phyloP scores from a whole-genome alignment of 768 basidiomycete genomes.

The Kwoniella heveanensis region DNA sequence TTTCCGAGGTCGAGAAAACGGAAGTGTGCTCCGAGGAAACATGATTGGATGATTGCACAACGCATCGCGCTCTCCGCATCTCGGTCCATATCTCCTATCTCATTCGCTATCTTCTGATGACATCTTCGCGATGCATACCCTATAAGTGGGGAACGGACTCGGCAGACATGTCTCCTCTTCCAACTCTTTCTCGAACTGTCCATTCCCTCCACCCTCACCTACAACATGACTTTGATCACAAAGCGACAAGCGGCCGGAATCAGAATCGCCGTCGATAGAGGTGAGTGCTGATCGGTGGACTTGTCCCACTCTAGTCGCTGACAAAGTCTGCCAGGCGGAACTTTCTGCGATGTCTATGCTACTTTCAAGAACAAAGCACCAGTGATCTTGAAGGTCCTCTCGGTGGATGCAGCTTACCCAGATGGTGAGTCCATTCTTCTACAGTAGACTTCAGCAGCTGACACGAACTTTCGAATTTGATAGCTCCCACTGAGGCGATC shows the following conservation, averaged over 20 bases:
- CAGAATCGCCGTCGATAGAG: conserved; percentile 19
- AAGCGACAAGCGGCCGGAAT: conserved; percentile 15
- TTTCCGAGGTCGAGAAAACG: not conserved
- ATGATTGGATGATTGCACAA: not conserved
- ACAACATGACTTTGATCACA: conserved; percentile 6
- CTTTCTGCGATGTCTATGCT: conserved; percentile 89
- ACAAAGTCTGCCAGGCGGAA: too few relatives aligned
- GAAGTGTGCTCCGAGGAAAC: not conserved
- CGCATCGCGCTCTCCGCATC: too few relatives aligned
- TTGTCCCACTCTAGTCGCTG: too few relatives aligned
- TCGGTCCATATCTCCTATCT: too few relatives aligned
- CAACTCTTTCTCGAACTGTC: not conserved
- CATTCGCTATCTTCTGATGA: too few relatives aligned
- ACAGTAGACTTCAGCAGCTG: conserved; percentile 10
- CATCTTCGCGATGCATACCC: not conserved
- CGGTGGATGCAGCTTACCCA: conserved; percentile 1
- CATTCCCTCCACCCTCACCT: not conserved
- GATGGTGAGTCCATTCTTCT: conserved; percentile 9
- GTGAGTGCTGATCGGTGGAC: not conserved
- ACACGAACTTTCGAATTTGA: too few relatives aligned
- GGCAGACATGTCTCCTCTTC: not conserved
- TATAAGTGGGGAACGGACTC: not conserved
- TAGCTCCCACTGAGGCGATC: conserved; percentile 2
- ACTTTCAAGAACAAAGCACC: conserved; percentile 59
- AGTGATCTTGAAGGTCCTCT: not conserved